These are phyloP conservation scores for Neovahlkampfia damariscottae DNA, from an alignment of 78 protist genomes.

Conservation along the genomic window DNA sequence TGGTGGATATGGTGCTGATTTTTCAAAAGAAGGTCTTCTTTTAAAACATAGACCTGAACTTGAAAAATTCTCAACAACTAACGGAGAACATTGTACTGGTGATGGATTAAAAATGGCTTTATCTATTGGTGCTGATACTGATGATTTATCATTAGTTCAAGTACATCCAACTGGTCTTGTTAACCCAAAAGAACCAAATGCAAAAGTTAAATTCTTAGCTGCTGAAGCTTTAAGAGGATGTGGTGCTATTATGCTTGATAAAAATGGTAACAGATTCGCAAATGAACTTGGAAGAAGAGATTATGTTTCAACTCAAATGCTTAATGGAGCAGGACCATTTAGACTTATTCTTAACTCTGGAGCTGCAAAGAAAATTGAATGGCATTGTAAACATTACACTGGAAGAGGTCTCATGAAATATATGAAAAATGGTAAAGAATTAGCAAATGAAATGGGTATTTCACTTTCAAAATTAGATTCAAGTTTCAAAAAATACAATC, in stretches of 20 bases:
- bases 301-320: slow-evolving; percentile 41
- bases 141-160: slow-evolving; percentile 45
- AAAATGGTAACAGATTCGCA: slow-evolving; percentile 44
- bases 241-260: slow-evolving; percentile 60
- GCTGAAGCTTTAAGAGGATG: slow-evolving; percentile 77
- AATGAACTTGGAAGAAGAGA: slow-evolving; percentile 66
- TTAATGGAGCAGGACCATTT: slow-evolving; percentile 21
- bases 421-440: neutral
- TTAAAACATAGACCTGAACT: slow-evolving; percentile 24
- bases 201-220: slow-evolving; percentile 43
- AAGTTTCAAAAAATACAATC: slow-evolving; percentile 33
- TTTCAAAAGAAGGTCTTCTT: slow-evolving; percentile 26
- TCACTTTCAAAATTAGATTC: neutral
- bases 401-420: slow-evolving; percentile 10
- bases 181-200: slow-evolving; percentile 48
- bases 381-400: slow-evolving; percentile 28
- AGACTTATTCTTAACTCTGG: slow-evolving; percentile 11
- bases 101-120: slow-evolving; percentile 51
- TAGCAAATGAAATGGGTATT: slow-evolving; percentile 23
- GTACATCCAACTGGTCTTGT: slow-evolving; percentile 80
- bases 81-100: slow-evolving; percentile 63
- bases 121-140: slow-evolving; percentile 25
- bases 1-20: slow-evolving; percentile 59
- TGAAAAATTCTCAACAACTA: slow-evolving; percentile 57
- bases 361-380: slow-evolving; percentile 11